Evolutionary conservation across 1,139 yeast genomes (phyloP).

Genomic region (Entelexis sorbosivorans): DNA sequence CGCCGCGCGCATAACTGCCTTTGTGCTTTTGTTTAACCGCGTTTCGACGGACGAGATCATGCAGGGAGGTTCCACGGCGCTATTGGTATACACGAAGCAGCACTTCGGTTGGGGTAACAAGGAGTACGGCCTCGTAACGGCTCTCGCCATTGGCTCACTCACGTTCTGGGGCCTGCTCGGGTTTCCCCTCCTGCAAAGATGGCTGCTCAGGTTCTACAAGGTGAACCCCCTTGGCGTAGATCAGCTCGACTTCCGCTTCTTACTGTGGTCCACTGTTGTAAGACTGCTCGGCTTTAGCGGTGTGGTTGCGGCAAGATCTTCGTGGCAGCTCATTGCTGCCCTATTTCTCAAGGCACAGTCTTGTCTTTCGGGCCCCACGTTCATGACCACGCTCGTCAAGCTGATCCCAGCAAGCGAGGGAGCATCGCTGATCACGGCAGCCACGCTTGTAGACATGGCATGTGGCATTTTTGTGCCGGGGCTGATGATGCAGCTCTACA

Average conservation of each 20-base stretch:
- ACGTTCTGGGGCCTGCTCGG: neutral
- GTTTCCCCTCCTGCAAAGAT: conserved; percentile 5
- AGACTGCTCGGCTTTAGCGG: neutral
- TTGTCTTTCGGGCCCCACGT: neutral
- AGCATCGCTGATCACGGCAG: conserved; percentile 5
- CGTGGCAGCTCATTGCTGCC: neutral
- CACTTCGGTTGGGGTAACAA: conserved; percentile 1
- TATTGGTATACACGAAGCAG: conserved; percentile 4
- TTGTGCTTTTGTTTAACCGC: neutral
- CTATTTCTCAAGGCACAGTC: neutral
- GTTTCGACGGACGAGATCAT: neutral
- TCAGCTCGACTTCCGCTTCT: neutral
- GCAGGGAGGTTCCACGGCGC: neutral
- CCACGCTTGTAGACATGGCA: neutral
- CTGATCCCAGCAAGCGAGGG: neutral
- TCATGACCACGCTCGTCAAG: conserved; percentile 3
- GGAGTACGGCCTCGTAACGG: neutral
- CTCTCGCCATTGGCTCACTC: neutral
- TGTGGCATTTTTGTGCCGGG: neutral
- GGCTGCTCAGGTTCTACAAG: neutral
- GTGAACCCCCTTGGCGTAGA: neutral
- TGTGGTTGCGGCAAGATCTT: neutral
- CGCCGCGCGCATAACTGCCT: neutral
- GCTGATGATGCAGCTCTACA: conserved; percentile 2
- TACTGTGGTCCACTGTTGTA: neutral